Percentiles rank a stretch among this genome's conserved stretches.
phyloP scores from a whole-genome alignment of 352 stramenopile species.

The Globisporangium recalcitrans region DNA sequence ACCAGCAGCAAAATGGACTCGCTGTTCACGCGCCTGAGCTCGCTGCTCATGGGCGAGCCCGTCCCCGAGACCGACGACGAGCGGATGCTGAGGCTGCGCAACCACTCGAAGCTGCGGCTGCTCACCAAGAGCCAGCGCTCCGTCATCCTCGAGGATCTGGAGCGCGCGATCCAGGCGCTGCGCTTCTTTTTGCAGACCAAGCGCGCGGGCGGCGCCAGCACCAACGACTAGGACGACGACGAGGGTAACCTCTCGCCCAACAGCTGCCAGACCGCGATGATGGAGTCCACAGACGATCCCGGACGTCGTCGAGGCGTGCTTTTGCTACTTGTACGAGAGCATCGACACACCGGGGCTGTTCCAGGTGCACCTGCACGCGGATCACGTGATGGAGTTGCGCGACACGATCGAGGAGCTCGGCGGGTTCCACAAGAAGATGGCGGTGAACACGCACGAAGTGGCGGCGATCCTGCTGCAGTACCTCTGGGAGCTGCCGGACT shows the following conservation, averaged over 20 bases:
- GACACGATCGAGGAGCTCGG: conserved; percentile 80
- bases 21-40: conserved; percentile 49
- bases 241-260: conserved; percentile 15
- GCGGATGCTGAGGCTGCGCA: conserved; percentile 34
- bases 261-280: conserved; percentile 35
- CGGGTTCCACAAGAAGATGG: conserved; percentile 80
- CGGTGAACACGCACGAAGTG: conserved; percentile 74
- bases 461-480: conserved; percentile 76
- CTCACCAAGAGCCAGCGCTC: conserved; percentile 71
- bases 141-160: conserved; percentile 78
- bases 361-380: conserved; percentile 69
- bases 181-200: conserved; percentile 48
- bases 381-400: conserved; percentile 73
- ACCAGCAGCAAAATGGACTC: conserved; percentile 34
- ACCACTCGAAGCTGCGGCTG: conserved; percentile 52
- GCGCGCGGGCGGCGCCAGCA: conserved; percentile 6
- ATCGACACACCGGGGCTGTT: conserved; percentile 74
- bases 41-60: conserved; percentile 38
- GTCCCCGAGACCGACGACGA: conserved; percentile 56
- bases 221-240: conserved; percentile 17
- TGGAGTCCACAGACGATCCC: conserved; percentile 77
- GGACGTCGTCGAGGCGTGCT: conserved; percentile 71
- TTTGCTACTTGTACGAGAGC: conserved; percentile 77
- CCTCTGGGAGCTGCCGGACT: conserved; percentile 76
- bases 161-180: conserved; percentile 55